phyloP scores from a whole-genome alignment of 2,329 filamentous ascomycete species.

The Dryadomyces quercivorus region DNA sequence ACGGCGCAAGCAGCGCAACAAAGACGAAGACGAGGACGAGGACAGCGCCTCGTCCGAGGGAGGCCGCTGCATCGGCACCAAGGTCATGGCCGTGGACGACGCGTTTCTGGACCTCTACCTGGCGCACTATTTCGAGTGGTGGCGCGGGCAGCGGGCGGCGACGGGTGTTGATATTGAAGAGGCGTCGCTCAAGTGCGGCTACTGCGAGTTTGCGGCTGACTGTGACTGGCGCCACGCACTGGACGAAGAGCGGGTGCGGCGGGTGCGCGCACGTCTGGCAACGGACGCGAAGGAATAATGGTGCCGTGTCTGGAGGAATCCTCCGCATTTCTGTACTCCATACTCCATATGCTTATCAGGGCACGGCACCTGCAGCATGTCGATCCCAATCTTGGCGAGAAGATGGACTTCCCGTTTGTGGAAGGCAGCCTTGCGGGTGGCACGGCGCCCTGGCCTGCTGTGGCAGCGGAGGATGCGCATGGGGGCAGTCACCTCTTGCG shows the following conservation, averaged over 20 bases:
- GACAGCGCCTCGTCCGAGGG: conserved; percentile 18
- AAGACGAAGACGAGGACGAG: conserved; percentile 1
- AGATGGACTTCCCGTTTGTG: no score
- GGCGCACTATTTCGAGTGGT: conserved; percentile 63
- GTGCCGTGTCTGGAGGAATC: not conserved
- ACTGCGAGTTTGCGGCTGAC: conserved; percentile 67
- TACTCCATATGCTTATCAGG: not conserved
- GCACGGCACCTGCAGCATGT: not conserved
- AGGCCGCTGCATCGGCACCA: conserved; percentile 34
- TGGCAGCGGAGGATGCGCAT: no score
- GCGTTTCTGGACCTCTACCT: conserved; percentile 53
- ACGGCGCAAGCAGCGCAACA: not conserved
- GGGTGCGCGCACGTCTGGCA: conserved; percentile 8
- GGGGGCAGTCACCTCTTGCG: no score
- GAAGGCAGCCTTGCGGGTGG: no score
- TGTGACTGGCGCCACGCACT: conserved; percentile 67
- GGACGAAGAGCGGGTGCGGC: conserved; percentile 39
- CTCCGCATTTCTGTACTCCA: not conserved
- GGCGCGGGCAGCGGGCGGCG: conserved; percentile 62
- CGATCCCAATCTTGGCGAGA: no score
- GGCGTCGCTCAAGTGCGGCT: conserved; percentile 66
- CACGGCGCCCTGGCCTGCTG: no score
- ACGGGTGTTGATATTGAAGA: conserved; percentile 72
- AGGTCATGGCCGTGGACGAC: conserved; percentile 54
- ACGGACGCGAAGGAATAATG: no score